Evolutionary conservation across 2,329 filamentous ascomycete species (phyloP), one percentile per base, ranked within the genome.

Genomic region (Thyridium curvatum): DNA sequence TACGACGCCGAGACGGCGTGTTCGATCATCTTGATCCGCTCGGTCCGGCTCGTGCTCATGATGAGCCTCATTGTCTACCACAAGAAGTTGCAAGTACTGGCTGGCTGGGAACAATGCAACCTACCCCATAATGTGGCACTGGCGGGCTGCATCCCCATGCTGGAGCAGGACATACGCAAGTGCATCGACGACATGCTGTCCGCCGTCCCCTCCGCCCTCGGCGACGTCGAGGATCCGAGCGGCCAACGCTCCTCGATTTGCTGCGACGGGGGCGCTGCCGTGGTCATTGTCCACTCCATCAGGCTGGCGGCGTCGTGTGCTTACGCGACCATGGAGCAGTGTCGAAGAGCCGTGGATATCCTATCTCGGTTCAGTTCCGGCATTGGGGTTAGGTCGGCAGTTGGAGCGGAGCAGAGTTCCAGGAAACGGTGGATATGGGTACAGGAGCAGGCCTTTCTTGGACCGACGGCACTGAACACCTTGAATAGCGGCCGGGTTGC

Each of bases 1-100:
- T 60, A 51, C 39, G 56, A 60, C 32, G 43, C 48, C 3, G 54
- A 58, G 34, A 59, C 56, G 8, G 57, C 57, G 0, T 60, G 57
- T 38, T 58, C 48, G 18, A 53, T 60, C 28, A 52, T 60, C 16
- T 38, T 60, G 9, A 41, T 59, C 3, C 50, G 57, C 6, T 56
- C 57, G 1, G 51, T 53, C 6, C 50, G 56, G 2, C 46, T 60
- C 3, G 58, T 60, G 2, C 32, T 60, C 1, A 34, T 60, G 8
- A 38, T 54, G 32, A 55, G 47, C 21, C 49, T 60, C 41, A 46
- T 59, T 8, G 34, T 52, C 4, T 54, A 55, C 21, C 21, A 26
- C 21, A 6, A 10, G 6, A 26, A 26, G 21, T 26, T 26, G 21
- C 21, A 26, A 26, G 21, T 26, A 6, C 21, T 26, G 6, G 21